A percentile compares a stretch with the other conserved stretches of the same genome.
Conservation (phyloP, 2,329 filamentous ascomycete genomes). For the Phialocephala sp. region DNA sequence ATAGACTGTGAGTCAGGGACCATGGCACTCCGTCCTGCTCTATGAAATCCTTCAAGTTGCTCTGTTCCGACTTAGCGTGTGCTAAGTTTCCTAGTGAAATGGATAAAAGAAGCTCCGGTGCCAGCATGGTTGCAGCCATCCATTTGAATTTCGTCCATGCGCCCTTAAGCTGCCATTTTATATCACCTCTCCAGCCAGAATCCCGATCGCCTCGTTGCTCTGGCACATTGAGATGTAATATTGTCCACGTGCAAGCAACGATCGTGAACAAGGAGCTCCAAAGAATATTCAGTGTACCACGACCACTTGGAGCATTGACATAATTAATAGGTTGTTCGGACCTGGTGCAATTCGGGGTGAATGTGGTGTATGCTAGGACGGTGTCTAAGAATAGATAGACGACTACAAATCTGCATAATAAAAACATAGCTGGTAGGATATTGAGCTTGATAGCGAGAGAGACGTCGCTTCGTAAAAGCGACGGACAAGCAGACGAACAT, state of each 20-base stretch:
- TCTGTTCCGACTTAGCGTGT: neutral
- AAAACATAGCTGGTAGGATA: too few relatives aligned
- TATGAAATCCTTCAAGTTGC: neutral
- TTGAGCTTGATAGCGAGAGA: too few relatives aligned
- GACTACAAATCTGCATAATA: too few relatives aligned
- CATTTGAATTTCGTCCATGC: constrained; percentile 11
- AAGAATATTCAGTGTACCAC: constrained; percentile 27
- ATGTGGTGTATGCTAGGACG: neutral
- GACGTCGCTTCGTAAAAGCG: too few relatives aligned
- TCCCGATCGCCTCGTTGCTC: constrained; percentile 16
- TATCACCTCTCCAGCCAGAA: neutral
- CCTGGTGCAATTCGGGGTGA: neutral
- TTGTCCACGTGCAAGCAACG: constrained; percentile 33
- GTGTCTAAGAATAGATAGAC: neutral
- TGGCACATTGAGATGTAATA: constrained; percentile 35
- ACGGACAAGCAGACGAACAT: too few relatives aligned
- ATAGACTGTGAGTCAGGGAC: neutral
- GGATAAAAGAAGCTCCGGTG: constrained; percentile 16
- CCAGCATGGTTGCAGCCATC: constrained; percentile 15
- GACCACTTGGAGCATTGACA: neutral
- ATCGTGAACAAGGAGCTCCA: constrained; percentile 32
- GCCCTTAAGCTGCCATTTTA: constrained; percentile 13
- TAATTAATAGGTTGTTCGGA: neutral
- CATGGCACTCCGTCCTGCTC: neutral
- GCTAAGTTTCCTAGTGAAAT: neutral